Evolutionary conservation across 2,329 filamentous ascomycete species (phyloP).

Genomic region (Lasiodiplodia hormozganensis): DNA sequence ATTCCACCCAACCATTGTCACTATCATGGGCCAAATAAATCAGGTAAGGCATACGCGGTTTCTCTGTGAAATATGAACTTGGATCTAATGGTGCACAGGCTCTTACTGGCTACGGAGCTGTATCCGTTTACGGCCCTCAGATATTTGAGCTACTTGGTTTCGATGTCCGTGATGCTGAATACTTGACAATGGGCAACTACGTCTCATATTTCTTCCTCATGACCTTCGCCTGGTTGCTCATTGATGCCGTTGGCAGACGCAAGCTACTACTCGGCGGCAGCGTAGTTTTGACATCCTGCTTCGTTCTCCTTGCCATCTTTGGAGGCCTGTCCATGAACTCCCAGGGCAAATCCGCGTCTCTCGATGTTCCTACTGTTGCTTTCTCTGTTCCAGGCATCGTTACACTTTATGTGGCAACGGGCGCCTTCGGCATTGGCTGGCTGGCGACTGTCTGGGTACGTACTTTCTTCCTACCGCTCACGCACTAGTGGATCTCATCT

Average conservation of each 20-base stretch:
- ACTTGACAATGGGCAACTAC: constrained; percentile 67
- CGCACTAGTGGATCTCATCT: background rate
- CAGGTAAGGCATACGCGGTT: constrained; percentile 47
- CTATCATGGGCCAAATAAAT: constrained; percentile 69
- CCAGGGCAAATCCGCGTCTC: constrained; percentile 37
- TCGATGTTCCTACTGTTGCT: constrained; percentile 47
- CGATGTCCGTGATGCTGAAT: constrained; percentile 58
- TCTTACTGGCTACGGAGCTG: constrained; percentile 64
- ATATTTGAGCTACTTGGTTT: constrained; percentile 69
- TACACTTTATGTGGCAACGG: constrained; percentile 63
- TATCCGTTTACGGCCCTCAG: constrained; percentile 68
- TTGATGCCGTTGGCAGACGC: constrained; percentile 63
- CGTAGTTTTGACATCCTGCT: constrained; percentile 55
- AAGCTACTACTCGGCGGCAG: constrained; percentile 62
- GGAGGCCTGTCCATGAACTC: constrained; percentile 56
- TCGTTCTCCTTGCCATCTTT: constrained; percentile 60
- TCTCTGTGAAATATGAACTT: background rate
- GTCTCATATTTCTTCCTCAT: constrained; percentile 67
- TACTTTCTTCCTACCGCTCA: constrained; percentile 37
- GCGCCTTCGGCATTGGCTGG: constrained; percentile 67
- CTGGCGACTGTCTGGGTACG: constrained; percentile 62
- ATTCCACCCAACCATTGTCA: constrained; percentile 67
- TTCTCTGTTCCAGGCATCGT: constrained; percentile 60
- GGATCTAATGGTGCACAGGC: constrained; percentile 45
- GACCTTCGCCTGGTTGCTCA: constrained; percentile 66